Conservation (phyloP, 768 basidiomycete genomes). For the Trametes gibbosa region DNA sequence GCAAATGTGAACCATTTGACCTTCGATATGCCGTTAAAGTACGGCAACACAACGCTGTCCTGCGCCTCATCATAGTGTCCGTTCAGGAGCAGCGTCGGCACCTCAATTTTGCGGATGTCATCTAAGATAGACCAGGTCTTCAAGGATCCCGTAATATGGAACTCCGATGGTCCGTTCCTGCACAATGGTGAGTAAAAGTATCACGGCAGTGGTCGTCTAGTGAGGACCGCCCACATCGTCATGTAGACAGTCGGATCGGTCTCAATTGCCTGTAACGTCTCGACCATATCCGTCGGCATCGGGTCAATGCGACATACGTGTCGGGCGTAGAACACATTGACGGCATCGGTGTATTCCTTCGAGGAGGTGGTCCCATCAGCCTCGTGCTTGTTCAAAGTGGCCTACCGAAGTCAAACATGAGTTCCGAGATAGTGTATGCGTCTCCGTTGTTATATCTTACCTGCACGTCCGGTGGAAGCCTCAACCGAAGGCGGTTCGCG, state of each 20-base stretch:
- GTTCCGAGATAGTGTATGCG: conserved; percentile 3
- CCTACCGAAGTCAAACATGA: background rate
- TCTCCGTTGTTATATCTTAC: conserved; percentile 15
- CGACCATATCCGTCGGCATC: conserved; percentile 38
- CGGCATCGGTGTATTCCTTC: conserved; percentile 45
- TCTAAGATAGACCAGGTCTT: conserved; percentile 48
- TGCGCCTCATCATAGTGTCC: conserved; percentile 42
- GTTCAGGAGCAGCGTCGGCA: conserved; percentile 35
- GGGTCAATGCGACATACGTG: conserved; percentile 47
- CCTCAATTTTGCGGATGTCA: conserved; percentile 39
- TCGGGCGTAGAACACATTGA: conserved; percentile 39
- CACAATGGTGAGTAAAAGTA: background rate
- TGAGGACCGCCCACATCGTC: conserved; percentile 39
- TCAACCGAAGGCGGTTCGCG: conserved; percentile 29
- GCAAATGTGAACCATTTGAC: conserved; percentile 46
- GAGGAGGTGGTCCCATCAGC: conserved; percentile 40
- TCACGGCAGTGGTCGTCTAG: rapidly evolving
- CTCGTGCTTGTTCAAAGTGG: conserved; percentile 38
- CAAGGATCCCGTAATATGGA: conserved; percentile 39
- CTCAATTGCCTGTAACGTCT: conserved; percentile 33
- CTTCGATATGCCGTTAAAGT: conserved; percentile 38
- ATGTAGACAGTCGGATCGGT: conserved; percentile 47
- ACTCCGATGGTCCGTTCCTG: conserved; percentile 35
- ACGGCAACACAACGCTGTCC: conserved; percentile 36
- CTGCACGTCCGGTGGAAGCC: conserved; percentile 33